phyloP scores from a whole-genome alignment of 768 basidiomycete genomes.

The Cantharellus anzutake region DNA sequence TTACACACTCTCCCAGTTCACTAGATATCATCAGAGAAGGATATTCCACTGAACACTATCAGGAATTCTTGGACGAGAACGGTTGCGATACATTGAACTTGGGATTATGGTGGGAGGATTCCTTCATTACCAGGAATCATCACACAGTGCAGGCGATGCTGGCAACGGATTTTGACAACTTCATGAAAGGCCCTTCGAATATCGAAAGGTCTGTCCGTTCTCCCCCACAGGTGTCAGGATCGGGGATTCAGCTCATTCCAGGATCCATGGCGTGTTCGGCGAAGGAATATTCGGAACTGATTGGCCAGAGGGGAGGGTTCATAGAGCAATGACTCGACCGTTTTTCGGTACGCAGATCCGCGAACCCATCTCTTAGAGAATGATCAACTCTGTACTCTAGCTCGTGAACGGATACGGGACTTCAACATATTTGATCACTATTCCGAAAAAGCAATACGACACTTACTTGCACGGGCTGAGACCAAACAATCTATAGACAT shows the following conservation, averaged over 20 bases:
- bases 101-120: not conserved
- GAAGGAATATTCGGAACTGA: slow-evolving; percentile 19
- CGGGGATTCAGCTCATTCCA: not conserved
- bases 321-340: slow-evolving; percentile 14
- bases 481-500: slow-evolving; percentile 12
- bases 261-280: slow-evolving; percentile 13
- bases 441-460: slow-evolving; percentile 8
- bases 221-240: not conserved
- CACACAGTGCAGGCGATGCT: slow-evolving; percentile 5
- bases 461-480: not conserved
- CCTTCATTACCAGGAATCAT: slow-evolving; percentile 7
- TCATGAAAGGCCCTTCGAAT: slow-evolving; percentile 9
- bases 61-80: not conserved
- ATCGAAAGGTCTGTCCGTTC: not conserved
- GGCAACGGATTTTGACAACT: slow-evolving; percentile 7
- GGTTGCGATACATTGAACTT: not conserved
- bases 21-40: not conserved
- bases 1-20: not conserved
- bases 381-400: slow-evolving; percentile 1
- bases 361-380: not conserved
- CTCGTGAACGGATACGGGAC: slow-evolving; percentile 9
- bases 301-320: slow-evolving; percentile 15
- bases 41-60: not conserved
- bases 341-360: slow-evolving; percentile 12
- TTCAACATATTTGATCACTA: slow-evolving; percentile 9